Base-by-base conservation (phyloP, 768 basidiomycete genomes). In the Collybia mongolica region DNA sequence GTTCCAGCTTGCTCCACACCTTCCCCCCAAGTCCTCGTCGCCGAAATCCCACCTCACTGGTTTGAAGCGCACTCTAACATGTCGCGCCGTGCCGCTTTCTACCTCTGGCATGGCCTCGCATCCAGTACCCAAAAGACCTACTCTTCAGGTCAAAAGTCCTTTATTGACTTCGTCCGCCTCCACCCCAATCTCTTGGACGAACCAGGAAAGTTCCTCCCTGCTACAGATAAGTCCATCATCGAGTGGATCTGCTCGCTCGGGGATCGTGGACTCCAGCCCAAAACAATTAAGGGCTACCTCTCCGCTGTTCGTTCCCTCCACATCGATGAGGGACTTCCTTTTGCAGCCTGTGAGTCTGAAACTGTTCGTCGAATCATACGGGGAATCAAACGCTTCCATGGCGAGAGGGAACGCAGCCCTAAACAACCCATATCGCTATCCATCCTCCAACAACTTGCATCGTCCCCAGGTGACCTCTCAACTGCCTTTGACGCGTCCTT, bases 301-400 rank as follows among this genome's bases (percentile, higher is more conserved):
- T 32, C 60, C 7, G 44, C 35, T n/a, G 46, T 66, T 48, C 54
- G 56, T 48, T 64, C 65, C 55, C 58, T 66, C 51, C 70, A 72
- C 40, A 40, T 65, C 39, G 62, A 72, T 24, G 46, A 55, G 5
- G 66, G 60, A 19, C 59, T 68, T 17, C 55, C 65, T 20, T 62
- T 61, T 20, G 23, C 39, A 1, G 56, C 59, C 1, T 61, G 60
- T 32, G 51, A 66, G 26, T 66, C 68, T 15, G 56, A 59, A 2
- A 56, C 57, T 1, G 46, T 69, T n/a, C 61, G 62, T 19, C 55
- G 64, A 1, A 47, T 71, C 28, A 54, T 72, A 39, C 52, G 67
- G n/a, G n/a, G n/a, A n/a, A n/a, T n/a, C n/a, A n/a, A n/a, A n/a
- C n/a, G n/a, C n/a, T n/a, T n/a, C n/a, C n/a, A n/a, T n/a, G n/a